Evolutionary conservation across 2,329 filamentous ascomycete species (phyloP), one percentile per base, ranked within the genome.

Genomic region (Fusarium pseudograminearum): DNA sequence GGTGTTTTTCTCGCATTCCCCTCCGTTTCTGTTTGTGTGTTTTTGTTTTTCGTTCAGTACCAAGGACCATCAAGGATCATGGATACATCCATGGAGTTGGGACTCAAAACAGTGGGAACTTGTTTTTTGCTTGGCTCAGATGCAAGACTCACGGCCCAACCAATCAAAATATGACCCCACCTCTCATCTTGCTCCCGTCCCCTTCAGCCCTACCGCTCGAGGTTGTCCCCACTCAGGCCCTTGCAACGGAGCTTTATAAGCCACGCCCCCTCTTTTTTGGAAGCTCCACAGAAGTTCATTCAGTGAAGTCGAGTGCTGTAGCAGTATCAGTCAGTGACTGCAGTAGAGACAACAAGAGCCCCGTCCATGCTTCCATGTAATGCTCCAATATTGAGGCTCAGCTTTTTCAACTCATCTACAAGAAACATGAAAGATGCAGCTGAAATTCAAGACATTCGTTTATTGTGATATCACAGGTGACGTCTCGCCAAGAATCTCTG

Each of bases 191-290:
- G 57, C 61, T 69, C 67, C 66, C 70, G 71, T 30, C 30, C 46
- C 59, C 67, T 73, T 73, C 72, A 73, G 72, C 72, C 72, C 72
- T 73, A 73, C 57, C 51, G 55, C 42, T 61, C 44, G 16, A 50
- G 51, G 30, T 36, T 38, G 61, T 54, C 40, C 48, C 48, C 33
- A 36, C 33, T 18, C 60, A 57, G 53, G 44, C 36, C 53, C 57
- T 30, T 53, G 41, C 24, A 55, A 54, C 24, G 40, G 45, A 41
- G 34, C 58, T 42, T 44, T 24, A n/a, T 24, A 42, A 45, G 46
- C 65, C 61, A 46, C 61, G 44, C 70, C 50, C 61, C 58, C 55
- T 42, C 41, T 41, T 26, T 52, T 41, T 26, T 48, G 2, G n/a
- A 50, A 58, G 52, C 48, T 24, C 67, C 67, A 63, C 53, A 65